Percentiles rank a stretch among this genome's conserved stretches.
Conservation (phyloP, 2,329 filamentous ascomycete species). For the Penicillium sp. region DNA sequence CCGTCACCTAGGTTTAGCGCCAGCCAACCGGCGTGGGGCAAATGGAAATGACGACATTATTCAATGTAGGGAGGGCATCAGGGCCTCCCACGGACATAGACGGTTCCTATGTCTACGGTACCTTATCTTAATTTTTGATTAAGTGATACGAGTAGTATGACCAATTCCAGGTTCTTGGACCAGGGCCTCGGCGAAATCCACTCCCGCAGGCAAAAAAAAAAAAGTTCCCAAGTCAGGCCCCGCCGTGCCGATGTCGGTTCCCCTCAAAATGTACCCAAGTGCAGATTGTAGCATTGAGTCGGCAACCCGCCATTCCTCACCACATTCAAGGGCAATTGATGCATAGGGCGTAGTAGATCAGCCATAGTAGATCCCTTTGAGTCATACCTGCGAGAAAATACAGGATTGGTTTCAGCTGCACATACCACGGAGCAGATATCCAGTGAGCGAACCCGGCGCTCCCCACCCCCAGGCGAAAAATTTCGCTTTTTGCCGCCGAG, state of each 20-base stretch:
- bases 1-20: background rate
- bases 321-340: background rate
- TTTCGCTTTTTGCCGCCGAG: conserved; percentile 30
- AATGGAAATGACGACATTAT: background rate
- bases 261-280: background rate
- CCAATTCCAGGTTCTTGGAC: background rate
- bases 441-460: conserved; percentile 11
- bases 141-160: background rate
- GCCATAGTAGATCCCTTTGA: background rate
- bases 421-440: background rate
- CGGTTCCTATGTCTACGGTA: background rate
- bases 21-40: background rate
- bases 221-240: background rate
- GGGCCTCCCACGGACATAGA: background rate
- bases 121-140: background rate
- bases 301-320: background rate
- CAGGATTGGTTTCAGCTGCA: background rate
- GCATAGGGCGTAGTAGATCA: background rate
- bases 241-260: conserved; percentile 12
- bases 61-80: too few relatives aligned
- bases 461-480: conserved; percentile 19
- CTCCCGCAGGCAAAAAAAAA: background rate
- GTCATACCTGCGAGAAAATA: background rate
- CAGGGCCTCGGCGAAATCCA: conserved; percentile 5
- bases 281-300: background rate